Evolutionary conservation across 2,329 filamentous ascomycete genomes (phyloP), one percentile per base, ranked within the genome.

Genomic region (Arthroderma sp.): DNA sequence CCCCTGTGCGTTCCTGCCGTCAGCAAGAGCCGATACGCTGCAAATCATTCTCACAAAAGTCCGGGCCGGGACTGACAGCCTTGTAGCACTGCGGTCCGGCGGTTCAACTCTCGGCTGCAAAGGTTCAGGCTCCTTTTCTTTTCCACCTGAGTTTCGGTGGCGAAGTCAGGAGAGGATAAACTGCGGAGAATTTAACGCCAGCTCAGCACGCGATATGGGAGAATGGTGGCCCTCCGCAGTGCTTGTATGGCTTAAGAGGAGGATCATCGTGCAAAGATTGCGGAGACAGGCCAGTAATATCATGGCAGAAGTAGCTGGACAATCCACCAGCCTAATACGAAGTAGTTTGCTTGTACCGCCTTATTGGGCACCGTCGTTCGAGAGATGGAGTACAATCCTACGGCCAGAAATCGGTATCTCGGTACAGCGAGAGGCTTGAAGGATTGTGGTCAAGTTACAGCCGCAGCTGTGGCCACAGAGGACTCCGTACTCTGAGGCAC

Each of bases 11-110:
- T 8, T 47, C 41, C 41, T 47, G 41, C 41, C 23, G 41, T 25
- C 47, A 51, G 47, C 47, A 51, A 33, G n/a, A 51, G 28, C 47
- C 28, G 47, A 51, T 8, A 47, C 21, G 41, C 41, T 43, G 39
- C 21, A 19, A 15, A 9, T 28, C 15, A 51, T 8, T 13, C 25
- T 47, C 19, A 47, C 13, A 47, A 23, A n/a, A n/a, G n/a, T 47
- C 41, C 19, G 41, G 41, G 2, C 41, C 41, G 19, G 41, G 41
- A 25, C 2, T 11, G 23, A 13, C 9, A 19, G 21, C 17, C n/a
- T 23, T 11, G 11, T 4, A 9, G 39, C 21, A 9, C 39, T 3
- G 17, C 17, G 39, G 39, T 11, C 43, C 21, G 43, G 43, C 13
- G 13, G 43, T 49, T 49, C 43, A n/a, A n/a, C 35, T 2, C 35